Evolutionary conservation across 2,329 filamentous ascomycete species (phyloP).

Genomic region (Exutisphaerella laricina): DNA sequence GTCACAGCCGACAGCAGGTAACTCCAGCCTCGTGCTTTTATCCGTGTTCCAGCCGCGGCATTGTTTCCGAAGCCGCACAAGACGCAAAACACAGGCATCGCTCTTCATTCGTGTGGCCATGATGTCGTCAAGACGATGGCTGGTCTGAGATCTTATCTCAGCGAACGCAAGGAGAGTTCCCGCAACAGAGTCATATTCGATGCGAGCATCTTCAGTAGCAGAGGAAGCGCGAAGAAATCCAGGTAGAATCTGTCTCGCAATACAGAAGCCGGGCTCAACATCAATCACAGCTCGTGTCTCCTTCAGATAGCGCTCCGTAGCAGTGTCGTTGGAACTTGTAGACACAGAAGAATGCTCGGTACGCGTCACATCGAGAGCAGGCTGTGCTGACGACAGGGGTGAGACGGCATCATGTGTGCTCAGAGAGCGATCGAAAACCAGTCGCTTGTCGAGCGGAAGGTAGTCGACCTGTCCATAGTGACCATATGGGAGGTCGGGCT

Average conservation of each 20-base stretch:
- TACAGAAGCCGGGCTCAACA: conserved; percentile 23
- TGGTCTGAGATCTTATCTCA: conserved; percentile 43
- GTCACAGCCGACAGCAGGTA: conserved; percentile 45
- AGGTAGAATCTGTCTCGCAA: conserved; percentile 14
- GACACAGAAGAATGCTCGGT: too few species aligned
- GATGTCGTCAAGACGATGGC: conserved; percentile 31
- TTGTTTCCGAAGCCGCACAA: conserved; percentile 49
- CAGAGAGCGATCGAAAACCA: conserved; percentile 33
- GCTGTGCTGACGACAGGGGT: too few species aligned
- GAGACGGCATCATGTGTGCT: too few species aligned
- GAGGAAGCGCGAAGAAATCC: conserved; percentile 27
- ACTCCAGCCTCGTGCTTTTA: conserved; percentile 43
- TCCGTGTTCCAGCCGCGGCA: conserved; percentile 52
- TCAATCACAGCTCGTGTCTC: conserved; percentile 21
- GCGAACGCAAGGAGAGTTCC: conserved; percentile 52
- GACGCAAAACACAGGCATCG: conserved; percentile 53
- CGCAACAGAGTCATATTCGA: conserved; percentile 36
- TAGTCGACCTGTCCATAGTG: conserved; percentile 50
- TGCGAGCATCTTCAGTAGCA: conserved; percentile 28
- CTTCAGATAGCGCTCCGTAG: too few species aligned
- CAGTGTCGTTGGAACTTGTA: too few species aligned
- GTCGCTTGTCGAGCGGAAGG: conserved; percentile 41
- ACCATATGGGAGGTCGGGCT: conserved; percentile 49
- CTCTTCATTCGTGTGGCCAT: conserved; percentile 44
- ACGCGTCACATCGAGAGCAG: too few species aligned